Conservation (phyloP, 2,329 filamentous ascomycete species). For the Aureobasidium mangrovei region DNA sequence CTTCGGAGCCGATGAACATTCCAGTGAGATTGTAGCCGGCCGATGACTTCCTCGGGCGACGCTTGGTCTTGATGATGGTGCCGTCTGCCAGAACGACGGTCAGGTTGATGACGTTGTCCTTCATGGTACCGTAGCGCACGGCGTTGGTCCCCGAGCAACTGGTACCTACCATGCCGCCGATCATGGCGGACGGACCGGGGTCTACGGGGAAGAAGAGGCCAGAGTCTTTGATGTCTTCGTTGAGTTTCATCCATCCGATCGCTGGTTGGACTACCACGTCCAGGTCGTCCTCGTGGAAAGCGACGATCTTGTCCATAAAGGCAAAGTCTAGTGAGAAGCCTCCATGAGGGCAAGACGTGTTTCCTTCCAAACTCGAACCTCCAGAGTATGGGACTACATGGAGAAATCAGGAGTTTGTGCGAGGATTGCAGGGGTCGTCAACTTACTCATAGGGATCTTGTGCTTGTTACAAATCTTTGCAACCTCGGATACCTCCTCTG, state of each 20-base stretch:
- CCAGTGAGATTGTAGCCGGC: constrained; percentile 77
- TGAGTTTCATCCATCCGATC: constrained; percentile 86
- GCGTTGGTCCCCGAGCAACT: constrained; percentile 68
- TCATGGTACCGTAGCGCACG: constrained; percentile 77
- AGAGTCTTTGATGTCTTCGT: constrained; percentile 61
- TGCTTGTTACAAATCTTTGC: constrained; percentile 68
- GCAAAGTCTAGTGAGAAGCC: constrained; percentile 86
- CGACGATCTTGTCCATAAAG: constrained; percentile 73
- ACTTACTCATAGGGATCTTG: constrained; percentile 59
- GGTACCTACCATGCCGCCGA: constrained; percentile 76
- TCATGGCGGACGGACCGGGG: constrained; percentile 66
- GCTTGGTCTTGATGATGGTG: constrained; percentile 67
- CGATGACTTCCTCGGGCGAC: constrained; percentile 67
- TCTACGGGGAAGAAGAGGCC: constrained; percentile 89
- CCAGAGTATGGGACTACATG: constrained; percentile 70
- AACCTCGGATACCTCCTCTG: constrained; percentile 55
- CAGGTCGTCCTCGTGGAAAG: constrained; percentile 79
- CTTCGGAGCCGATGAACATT: constrained; percentile 73
- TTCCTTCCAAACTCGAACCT: constrained; percentile 78
- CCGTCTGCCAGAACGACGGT: constrained; percentile 75
- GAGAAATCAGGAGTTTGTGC: background rate
- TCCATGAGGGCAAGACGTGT: constrained; percentile 69
- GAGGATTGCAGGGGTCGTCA: background rate
- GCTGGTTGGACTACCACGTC: constrained; percentile 87
- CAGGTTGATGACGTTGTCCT: constrained; percentile 77